Evolutionary conservation across 495 filamentous ascomycete genomes (phyloP).

Genomic region (Penicillium ucsense): DNA sequence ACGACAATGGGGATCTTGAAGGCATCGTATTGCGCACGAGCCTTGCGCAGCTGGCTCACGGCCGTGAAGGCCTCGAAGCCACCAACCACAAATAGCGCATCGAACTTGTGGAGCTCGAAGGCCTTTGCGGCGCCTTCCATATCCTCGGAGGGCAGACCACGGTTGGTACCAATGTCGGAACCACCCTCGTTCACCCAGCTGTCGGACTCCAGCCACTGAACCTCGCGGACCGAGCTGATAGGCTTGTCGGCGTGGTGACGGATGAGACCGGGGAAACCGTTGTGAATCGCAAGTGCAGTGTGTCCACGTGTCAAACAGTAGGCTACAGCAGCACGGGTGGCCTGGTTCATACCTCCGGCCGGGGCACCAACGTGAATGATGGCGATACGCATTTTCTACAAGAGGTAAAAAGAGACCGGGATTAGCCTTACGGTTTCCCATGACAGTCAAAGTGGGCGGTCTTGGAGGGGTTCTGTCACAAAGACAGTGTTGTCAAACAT

Average conservation of each 20-base stretch:
- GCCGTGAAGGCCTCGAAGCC: conserved; percentile 97
- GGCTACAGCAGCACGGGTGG: conserved; percentile 88
- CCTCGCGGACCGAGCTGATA: conserved; percentile 68
- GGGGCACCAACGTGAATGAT: conserved; percentile 97
- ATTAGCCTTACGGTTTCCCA: not conserved
- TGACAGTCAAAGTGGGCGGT: no score
- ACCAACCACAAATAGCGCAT: conserved; percentile 86
- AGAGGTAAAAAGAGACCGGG: not conserved
- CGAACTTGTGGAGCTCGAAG: conserved; percentile 79
- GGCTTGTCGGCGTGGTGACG: conserved; percentile 82
- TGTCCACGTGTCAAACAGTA: conserved; percentile 94
- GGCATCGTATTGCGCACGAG: conserved; percentile 63
- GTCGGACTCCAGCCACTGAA: conserved; percentile 90
- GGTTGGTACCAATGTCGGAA: conserved; percentile 96
- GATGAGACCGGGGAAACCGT: conserved; percentile 91
- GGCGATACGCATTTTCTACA: conserved; percentile 78
- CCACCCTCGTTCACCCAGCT: conserved; percentile 93
- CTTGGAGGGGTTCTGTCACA: no score
- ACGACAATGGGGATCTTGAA: conserved; percentile 91
- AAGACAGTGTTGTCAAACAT: conserved; percentile 4
- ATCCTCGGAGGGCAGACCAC: conserved; percentile 75
- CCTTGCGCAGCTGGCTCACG: conserved; percentile 74
- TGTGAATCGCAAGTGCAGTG: conserved; percentile 83
- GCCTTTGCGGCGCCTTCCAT: conserved; percentile 74
- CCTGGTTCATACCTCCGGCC: conserved; percentile 98